Conservation (phyloP, 768 basidiomycete species). For the Suillus lakei region DNA sequence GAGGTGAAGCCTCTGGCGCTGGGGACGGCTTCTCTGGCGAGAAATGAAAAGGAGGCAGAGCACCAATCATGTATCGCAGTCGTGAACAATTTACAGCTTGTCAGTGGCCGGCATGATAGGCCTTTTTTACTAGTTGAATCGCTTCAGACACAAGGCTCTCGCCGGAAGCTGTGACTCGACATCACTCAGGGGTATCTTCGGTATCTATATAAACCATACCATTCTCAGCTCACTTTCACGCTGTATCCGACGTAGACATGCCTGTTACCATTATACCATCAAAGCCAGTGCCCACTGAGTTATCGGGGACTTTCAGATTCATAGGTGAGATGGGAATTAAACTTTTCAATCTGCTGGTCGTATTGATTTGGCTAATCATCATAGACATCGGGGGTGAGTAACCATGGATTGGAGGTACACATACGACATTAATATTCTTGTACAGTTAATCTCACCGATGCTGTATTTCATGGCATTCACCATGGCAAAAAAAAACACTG, state of each 20-base stretch:
- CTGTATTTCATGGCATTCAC: conserved; percentile 57
- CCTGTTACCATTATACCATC: conserved; percentile 29
- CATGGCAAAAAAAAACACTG: conserved; percentile 54
- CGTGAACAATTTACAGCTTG: too few species aligned
- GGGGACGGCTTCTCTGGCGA: conserved; percentile 83
- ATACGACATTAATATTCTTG: not conserved
- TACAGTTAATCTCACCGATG: conserved; percentile 61
- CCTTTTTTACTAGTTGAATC: too few species aligned
- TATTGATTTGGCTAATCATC: not conserved
- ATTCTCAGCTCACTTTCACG: not conserved
- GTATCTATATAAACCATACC: not conserved
- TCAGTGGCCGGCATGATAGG: too few species aligned
- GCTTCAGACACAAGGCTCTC: too few species aligned
- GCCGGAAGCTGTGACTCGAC: too few species aligned
- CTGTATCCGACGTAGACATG: conserved; percentile 18
- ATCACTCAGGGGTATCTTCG: not conserved
- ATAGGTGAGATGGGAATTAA: conserved; percentile 31
- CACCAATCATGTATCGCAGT: conserved; percentile 92
- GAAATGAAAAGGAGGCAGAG: conserved; percentile 81
- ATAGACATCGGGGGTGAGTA: conserved; percentile 46
- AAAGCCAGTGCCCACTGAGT: conserved; percentile 20
- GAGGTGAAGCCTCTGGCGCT: conserved; percentile 82
- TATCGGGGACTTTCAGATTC: conserved; percentile 29
- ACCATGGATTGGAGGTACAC: not conserved
- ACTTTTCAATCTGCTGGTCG: conserved; percentile 4